phyloP scores from a whole-genome alignment of 2,329 filamentous ascomycete species.

The Colletotrichum ledebouriae region DNA sequence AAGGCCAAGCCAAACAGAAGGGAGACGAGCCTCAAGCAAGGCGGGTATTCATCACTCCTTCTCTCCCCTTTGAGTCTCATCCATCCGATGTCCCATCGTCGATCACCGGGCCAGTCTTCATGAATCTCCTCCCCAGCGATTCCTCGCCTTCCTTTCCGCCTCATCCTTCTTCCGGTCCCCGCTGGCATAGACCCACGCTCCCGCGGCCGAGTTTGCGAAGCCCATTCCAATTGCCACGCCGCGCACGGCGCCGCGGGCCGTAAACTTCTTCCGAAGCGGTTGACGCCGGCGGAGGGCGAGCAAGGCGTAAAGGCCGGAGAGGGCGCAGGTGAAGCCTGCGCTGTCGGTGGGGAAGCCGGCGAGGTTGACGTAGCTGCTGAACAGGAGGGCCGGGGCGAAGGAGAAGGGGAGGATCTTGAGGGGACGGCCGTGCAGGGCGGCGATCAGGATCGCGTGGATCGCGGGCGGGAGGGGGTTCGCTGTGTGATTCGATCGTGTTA shows the following conservation, averaged over 20 bases:
- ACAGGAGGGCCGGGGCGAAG: slow-evolving; percentile 66
- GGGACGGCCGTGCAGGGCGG: slow-evolving; percentile 68
- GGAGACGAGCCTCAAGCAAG: not conserved
- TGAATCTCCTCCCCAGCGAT: slow-evolving; percentile 61
- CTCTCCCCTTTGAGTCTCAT: not conserved
- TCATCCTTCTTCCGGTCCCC: slow-evolving; percentile 66
- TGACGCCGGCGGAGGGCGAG: slow-evolving; percentile 65
- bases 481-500: slow-evolving; percentile 46
- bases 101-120: slow-evolving; percentile 30
- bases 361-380: slow-evolving; percentile 71
- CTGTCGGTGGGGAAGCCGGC: slow-evolving; percentile 70
- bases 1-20: slow-evolving; percentile 11
- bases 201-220: slow-evolving; percentile 61
- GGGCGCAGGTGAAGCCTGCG: slow-evolving; percentile 68
- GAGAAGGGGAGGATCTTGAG: slow-evolving; percentile 64
- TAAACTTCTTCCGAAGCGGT: slow-evolving; percentile 57
- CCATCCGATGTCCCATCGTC: not conserved
- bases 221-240: slow-evolving; percentile 65
- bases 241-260: slow-evolving; percentile 64
- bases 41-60: not conserved
- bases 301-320: slow-evolving; percentile 69
- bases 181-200: slow-evolving; percentile 65
- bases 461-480: slow-evolving; percentile 68
- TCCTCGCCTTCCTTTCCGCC: slow-evolving; percentile 61
- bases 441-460: slow-evolving; percentile 68